These are phyloP conservation scores for Mortierella antarctica DNA, from an alignment of 192 early-diverging fungal genomes.

Conservation along the genomic window DNA sequence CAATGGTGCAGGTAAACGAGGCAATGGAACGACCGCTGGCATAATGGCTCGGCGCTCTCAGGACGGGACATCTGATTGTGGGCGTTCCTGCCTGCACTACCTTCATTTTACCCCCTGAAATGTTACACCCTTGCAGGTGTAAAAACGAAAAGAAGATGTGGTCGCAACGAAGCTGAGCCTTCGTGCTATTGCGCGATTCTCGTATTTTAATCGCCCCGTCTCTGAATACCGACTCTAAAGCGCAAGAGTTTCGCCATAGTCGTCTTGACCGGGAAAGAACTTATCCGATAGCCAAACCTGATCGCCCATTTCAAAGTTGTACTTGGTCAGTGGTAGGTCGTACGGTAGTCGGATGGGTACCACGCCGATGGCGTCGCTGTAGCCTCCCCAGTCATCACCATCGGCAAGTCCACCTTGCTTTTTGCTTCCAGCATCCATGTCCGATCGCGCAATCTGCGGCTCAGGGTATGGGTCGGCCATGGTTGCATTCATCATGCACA, in stretches of 20 bases:
- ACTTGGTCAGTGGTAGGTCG: constrained; percentile 67
- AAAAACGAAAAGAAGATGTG: no score
- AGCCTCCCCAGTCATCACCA: not conserved
- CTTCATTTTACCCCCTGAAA: no score
- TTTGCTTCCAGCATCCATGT: not conserved
- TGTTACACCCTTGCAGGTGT: not conserved
- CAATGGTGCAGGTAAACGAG: no score
- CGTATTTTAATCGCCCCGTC: not conserved
- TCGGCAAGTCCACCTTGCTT: not conserved
- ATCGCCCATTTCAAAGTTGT: constrained; percentile 23
- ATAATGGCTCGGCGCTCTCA: no score
- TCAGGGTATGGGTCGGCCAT: constrained; percentile 34
- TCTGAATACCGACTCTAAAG: not conserved
- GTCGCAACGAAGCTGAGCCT: no score
- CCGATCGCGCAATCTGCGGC: not conserved
- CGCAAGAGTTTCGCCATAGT: constrained; percentile 26
- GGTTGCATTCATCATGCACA: constrained; percentile 44
- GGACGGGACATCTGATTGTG: no score
- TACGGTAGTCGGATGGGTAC: constrained; percentile 70
- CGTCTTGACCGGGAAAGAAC: constrained; percentile 31
- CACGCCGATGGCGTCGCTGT: constrained; percentile 7
- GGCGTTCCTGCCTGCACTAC: no score
- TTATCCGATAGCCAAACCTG: constrained; percentile 42
- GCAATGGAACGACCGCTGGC: no score
- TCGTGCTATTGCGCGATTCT: not conserved